A percentile compares a stretch with the other conserved stretches of the same genome.
Conservation (phyloP, 768 basidiomycete species). For the Lactifluus subvellereus region DNA sequence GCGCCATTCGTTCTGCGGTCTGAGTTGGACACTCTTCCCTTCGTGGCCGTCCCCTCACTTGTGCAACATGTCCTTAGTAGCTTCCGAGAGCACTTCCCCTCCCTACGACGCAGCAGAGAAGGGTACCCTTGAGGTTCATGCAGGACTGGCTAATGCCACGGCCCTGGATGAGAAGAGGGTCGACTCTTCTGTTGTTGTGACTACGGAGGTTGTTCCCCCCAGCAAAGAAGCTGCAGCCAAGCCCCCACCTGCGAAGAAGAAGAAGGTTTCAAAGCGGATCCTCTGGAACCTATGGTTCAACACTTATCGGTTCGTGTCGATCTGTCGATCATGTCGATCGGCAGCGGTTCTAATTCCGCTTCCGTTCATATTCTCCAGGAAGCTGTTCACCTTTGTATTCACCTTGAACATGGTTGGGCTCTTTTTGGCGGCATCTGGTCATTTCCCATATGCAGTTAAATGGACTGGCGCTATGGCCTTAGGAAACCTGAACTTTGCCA, state of each 20-base stretch:
- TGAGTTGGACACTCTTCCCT: neutral
- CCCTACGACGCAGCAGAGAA: constrained; percentile 31
- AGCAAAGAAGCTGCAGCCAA: constrained; percentile 30
- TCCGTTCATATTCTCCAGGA: constrained; percentile 3
- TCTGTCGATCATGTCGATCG: neutral
- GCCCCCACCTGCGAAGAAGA: constrained; percentile 44
- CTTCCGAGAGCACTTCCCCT: constrained; percentile 24
- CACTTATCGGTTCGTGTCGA: constrained; percentile 53
- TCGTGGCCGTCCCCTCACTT: constrained; percentile 8
- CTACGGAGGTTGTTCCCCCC: constrained; percentile 34
- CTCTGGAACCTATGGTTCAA: constrained; percentile 71
- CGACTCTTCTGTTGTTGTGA: neutral
- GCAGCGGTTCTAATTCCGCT: constrained; percentile 14
- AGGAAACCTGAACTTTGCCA: constrained; percentile 66
- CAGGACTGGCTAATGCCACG: constrained; percentile 6
- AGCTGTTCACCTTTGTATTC: constrained; percentile 11
- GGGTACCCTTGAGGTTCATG: constrained; percentile 26
- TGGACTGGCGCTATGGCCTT: constrained; percentile 69
- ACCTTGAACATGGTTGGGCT: constrained; percentile 54
- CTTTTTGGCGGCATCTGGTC: constrained; percentile 51
- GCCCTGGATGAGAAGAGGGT: constrained; percentile 25
- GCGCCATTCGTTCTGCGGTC: constrained; percentile 1
- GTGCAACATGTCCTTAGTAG: constrained; percentile 24
- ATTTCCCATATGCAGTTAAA: constrained; percentile 60
- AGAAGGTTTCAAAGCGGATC: constrained; percentile 54